Evolutionary conservation across 1,284 basidiomycete genomes (phyloP), one percentile per base, ranked within the genome.

Genomic region (Rhodotorula sp.): DNA sequence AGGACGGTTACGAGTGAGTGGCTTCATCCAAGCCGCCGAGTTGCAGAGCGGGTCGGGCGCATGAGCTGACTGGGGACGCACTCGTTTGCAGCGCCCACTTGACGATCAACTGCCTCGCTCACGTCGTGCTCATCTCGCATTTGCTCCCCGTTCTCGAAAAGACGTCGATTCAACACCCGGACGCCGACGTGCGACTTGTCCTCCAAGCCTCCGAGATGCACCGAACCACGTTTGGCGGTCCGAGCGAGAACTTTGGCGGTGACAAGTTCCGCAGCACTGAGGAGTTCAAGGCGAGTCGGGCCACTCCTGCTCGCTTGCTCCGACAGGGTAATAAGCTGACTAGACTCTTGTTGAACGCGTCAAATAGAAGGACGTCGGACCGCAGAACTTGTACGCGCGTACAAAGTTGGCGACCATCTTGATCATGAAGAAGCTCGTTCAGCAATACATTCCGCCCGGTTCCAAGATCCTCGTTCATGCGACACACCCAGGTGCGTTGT

Each of bases 1-100:
- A 66, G 23, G 77, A 75, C n/a, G 77, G 75, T 18, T 76, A 67
- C 70, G 77, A 77, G 64, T 70, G 69, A 57, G 69, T 58, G 31
- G 55, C 4, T 26, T 23, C 21, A 43, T 43, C 12, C 8, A 43
- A 43, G 8, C 10, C 38, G 38, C 2, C 38, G 38, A 43, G 34
- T 4, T 34, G 6, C 34, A 34, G 5, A 8, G 34, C 34, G 34
- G 34, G 34, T 34, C 34, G 34, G 7, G 34, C 34, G 34, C 34
- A 34, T 34, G 34, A 34, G 38, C 38, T 43, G 12, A 43, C 38
- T 10, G 38, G 38, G 10, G 38, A 43, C 10, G 38, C 38, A 34
- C 34, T 34, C 34, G 34, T 34, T 34, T 34, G 21, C 54, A 69
- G 64, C 68, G 57, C 70, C 0, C 75, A 76, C 63, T 34, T 76